phyloP scores from a whole-genome alignment of 2,329 filamentous ascomycete genomes.

The Trichophyton equinum region DNA sequence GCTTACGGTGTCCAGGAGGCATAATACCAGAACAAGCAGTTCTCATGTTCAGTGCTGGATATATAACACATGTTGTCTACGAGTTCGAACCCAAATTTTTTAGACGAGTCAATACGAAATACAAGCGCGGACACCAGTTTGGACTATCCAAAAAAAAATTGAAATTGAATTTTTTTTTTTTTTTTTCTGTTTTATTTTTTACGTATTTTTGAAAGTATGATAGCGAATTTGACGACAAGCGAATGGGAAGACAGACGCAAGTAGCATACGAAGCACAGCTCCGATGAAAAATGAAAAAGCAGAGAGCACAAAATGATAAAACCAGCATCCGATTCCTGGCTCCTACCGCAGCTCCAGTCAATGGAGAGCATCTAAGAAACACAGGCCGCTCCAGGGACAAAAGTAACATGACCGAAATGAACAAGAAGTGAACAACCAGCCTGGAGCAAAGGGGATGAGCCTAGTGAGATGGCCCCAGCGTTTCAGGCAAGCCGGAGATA shows the following conservation, averaged over 20 bases:
- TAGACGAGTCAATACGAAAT: background rate
- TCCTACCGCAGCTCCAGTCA: slow-evolving; percentile 17
- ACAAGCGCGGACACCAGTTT: background rate
- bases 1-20: no score
- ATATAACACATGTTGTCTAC: background rate
- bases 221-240: slow-evolving; percentile 7
- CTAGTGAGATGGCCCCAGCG: slow-evolving; percentile 24
- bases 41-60: no score
- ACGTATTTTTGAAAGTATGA: background rate
- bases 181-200: background rate
- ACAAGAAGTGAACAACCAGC: slow-evolving; percentile 27
- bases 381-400: slow-evolving; percentile 25
- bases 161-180: background rate
- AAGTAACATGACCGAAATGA: slow-evolving; percentile 7
- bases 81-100: background rate
- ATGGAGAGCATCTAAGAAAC: slow-evolving; percentile 15
- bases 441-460: slow-evolving; percentile 44
- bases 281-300: slow-evolving; percentile 20
- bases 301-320: slow-evolving; percentile 6
- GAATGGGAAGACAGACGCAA: slow-evolving; percentile 2
- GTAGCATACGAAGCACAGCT: slow-evolving; percentile 27
- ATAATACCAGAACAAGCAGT: no score
- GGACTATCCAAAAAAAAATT: background rate
- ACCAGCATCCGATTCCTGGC: slow-evolving; percentile 42
- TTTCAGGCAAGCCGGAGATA: no score